Evolutionary conservation across 345 rosid genomes (phyloP).

Genomic region (Gossypium rotundifolium): DNA sequence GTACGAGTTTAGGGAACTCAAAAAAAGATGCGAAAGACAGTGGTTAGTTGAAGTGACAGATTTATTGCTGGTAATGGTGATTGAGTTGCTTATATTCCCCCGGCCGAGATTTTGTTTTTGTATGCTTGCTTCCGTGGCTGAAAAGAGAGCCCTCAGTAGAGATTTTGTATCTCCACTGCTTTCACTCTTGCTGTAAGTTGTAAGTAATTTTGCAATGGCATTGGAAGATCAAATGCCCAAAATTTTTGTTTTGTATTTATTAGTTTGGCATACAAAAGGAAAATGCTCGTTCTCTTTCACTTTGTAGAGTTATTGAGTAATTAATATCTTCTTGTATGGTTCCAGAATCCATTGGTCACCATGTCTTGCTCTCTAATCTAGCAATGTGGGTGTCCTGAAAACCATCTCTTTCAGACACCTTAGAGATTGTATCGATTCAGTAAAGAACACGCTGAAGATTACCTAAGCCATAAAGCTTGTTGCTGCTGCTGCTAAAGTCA

Average conservation of each 20-base stretch:
- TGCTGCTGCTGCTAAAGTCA: conserved; percentile 92
- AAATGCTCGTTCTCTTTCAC: background rate
- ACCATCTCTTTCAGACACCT: conserved; percentile 72
- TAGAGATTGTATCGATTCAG: conserved; percentile 61
- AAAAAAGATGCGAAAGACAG: conserved; percentile 12
- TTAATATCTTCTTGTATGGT: conserved; percentile 6
- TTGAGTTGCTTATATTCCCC: background rate
- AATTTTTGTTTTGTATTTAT: background rate
- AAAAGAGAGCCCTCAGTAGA: background rate
- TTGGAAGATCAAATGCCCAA: background rate
- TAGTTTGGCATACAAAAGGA: background rate
- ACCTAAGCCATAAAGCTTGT: conserved; percentile 97
- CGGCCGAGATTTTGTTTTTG: background rate
- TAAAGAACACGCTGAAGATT: conserved; percentile 88
- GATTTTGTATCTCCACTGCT: background rate
- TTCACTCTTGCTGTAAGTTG: background rate
- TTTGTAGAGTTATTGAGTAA: background rate
- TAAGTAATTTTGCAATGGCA: background rate
- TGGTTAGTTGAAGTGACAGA: background rate
- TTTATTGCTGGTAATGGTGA: background rate
- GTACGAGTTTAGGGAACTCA: conserved; percentile 25
- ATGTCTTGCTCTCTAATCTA: conserved; percentile 76
- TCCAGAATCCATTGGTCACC: conserved; percentile 1
- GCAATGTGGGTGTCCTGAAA: conserved; percentile 77
- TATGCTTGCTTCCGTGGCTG: background rate